These are phyloP conservation scores for Neonothopanus nambi DNA, from an alignment of 1,284 basidiomycete species.

Conservation along the genomic window DNA sequence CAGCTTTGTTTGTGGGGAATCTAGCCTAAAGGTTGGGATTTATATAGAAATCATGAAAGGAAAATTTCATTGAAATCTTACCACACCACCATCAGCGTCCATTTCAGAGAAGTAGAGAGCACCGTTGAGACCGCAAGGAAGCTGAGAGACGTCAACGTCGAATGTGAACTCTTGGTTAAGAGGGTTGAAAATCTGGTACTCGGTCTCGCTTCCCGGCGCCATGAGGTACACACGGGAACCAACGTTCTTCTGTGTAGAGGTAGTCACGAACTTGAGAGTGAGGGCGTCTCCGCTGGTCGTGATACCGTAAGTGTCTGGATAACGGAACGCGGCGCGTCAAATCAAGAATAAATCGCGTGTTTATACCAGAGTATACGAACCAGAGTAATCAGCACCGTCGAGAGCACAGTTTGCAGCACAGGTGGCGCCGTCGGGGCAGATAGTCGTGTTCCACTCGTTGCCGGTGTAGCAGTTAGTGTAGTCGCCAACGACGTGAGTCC, in stretches of 20 bases:
- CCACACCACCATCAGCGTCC: constrained; percentile 46
- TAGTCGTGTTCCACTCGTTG: constrained; percentile 33
- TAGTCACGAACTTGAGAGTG: constrained; percentile 53
- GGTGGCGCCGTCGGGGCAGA: constrained; percentile 35
- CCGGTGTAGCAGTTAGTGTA: constrained; percentile 44
- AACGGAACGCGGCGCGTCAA: neutral
- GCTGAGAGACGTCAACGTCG: constrained; percentile 41
- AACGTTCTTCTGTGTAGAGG: constrained; percentile 41
- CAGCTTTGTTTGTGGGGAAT: constrained; percentile 46
- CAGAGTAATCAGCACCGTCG: constrained; percentile 43
- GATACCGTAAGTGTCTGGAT: constrained; percentile 40
- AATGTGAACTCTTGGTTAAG: constrained; percentile 49
- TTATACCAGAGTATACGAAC: constrained; percentile 5
- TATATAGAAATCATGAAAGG: neutral
- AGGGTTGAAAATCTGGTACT: constrained; percentile 22
- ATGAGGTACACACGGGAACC: constrained; percentile 60
- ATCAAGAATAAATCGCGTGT: neutral
- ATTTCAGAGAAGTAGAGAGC: constrained; percentile 37
- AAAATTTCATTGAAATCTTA: constrained; percentile 21
- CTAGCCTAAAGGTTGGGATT: constrained; percentile 19
- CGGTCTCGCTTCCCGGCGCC: constrained; percentile 30
- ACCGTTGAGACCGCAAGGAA: constrained; percentile 34
- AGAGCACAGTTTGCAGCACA: constrained; percentile 43
- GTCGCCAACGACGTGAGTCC: constrained; percentile 23
- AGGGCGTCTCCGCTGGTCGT: constrained; percentile 41